Evolutionary conservation across 1,139 yeast genomes (phyloP).

Genomic region (Kodamaea plutei): DNA sequence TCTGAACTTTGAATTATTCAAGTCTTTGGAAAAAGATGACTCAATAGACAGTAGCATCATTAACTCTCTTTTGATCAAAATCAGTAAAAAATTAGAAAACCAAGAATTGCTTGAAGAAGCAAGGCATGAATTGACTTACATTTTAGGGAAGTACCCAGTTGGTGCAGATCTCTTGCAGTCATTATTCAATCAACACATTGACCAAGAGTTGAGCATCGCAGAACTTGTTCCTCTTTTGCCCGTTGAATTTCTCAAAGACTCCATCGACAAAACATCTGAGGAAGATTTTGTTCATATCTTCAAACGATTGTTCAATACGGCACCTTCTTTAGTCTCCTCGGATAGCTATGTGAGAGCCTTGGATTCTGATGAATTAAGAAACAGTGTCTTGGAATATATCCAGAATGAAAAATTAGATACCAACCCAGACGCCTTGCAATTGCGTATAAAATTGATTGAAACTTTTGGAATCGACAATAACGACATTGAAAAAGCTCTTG

Average conservation of each 20-base stretch:
- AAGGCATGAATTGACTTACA: background rate
- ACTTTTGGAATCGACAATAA: slow-evolving; percentile 34
- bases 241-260: background rate
- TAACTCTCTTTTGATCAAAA: slow-evolving; percentile 17
- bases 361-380: background rate
- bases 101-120: slow-evolving; percentile 1
- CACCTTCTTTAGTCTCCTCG: background rate
- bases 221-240: background rate
- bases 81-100: slow-evolving; percentile 16
- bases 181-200: background rate
- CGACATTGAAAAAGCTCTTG: slow-evolving; percentile 25
- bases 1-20: slow-evolving; percentile 30
- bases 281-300: too few species aligned
- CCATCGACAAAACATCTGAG: background rate
- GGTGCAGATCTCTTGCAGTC: background rate
- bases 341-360: background rate
- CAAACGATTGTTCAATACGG: too few species aligned
- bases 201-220: background rate
- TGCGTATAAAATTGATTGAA: slow-evolving; percentile 29
- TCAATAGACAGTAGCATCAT: slow-evolving; percentile 11
- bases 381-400: slow-evolving; percentile 14
- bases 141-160: slow-evolving; percentile 1
- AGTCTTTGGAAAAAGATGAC: slow-evolving; percentile 13
- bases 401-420: slow-evolving; percentile 24
- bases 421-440: slow-evolving; percentile 21